phyloP scores from a whole-genome alignment of 164 flowering plant species.

The Houttuynia cordata region DNA sequence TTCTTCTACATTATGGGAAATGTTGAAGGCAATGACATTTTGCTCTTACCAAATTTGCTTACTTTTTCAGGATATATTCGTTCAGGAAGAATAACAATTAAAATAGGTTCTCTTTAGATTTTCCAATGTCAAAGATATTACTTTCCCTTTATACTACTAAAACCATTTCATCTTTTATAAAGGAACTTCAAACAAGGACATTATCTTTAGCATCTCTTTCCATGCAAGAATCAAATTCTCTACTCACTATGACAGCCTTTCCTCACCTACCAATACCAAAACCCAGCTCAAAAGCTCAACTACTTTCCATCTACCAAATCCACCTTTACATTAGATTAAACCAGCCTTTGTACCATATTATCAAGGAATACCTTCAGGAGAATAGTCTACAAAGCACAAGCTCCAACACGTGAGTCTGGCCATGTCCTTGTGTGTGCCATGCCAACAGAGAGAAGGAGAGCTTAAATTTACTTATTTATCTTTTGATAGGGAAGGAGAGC shows the following conservation, averaged over 20 bases:
- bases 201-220: not conserved
- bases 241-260: not conserved
- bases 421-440: not conserved
- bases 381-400: not conserved
- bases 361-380: not conserved
- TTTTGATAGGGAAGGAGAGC: too few species aligned
- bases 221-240: not conserved
- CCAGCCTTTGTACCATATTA: not conserved
- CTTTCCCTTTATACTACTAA: too few species aligned
- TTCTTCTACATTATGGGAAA: not conserved
- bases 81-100: not conserved
- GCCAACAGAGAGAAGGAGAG: not conserved
- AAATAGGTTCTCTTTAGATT: too few species aligned
- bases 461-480: too few species aligned
- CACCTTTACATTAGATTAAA: not conserved
- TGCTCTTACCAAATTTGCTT: too few species aligned
- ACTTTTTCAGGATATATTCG: not conserved
- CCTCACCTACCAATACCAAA: not conserved
- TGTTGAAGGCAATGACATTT: too few species aligned
- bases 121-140: too few species aligned
- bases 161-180: not conserved
- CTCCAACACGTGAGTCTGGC: not conserved
- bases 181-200: too few species aligned
- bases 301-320: not conserved
- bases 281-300: too few species aligned